phyloP scores from a whole-genome alignment of 2,329 filamentous ascomycete genomes.

The Hypomyces rosellus region DNA sequence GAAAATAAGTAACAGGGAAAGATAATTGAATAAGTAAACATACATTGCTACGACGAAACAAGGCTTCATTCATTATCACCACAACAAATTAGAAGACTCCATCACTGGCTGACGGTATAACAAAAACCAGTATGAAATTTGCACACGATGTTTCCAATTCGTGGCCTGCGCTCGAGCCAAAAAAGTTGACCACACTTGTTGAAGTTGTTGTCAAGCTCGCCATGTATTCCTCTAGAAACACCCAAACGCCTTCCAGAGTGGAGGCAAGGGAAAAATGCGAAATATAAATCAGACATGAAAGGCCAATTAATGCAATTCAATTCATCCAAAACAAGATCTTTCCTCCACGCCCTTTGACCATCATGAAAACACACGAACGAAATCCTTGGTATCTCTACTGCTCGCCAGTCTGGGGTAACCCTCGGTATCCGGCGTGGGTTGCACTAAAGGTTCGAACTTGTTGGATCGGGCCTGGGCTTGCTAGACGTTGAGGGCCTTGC shows the following conservation, averaged over 20 bases:
- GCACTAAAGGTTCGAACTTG: constrained; percentile 13
- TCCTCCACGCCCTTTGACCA: constrained; percentile 3
- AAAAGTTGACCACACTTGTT: no score
- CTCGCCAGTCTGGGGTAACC: neutral
- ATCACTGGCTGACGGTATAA: no score
- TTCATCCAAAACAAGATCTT: constrained; percentile 1
- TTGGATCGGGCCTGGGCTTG: constrained; percentile 6
- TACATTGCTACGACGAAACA: no score
- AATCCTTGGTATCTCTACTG: neutral
- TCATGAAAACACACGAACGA: neutral
- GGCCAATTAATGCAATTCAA: constrained; percentile 1
- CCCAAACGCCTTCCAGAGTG: constrained; percentile 11
- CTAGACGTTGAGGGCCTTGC: neutral
- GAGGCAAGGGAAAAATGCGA: constrained; percentile 10
- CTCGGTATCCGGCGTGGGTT: constrained; percentile 9
- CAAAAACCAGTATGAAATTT: no score
- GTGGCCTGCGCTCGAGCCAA: no score
- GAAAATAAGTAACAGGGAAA: no score
- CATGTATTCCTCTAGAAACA: constrained; percentile 10
- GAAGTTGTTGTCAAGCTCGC: neutral
- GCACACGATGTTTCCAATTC: no score
- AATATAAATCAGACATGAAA: constrained; percentile 2
- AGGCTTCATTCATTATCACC: no score
- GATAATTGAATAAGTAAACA: no score
- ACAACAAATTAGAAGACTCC: no score